These are phyloP conservation scores for Acer saccharum DNA, from an alignment of 345 rosid species.

Conservation along the genomic window DNA sequence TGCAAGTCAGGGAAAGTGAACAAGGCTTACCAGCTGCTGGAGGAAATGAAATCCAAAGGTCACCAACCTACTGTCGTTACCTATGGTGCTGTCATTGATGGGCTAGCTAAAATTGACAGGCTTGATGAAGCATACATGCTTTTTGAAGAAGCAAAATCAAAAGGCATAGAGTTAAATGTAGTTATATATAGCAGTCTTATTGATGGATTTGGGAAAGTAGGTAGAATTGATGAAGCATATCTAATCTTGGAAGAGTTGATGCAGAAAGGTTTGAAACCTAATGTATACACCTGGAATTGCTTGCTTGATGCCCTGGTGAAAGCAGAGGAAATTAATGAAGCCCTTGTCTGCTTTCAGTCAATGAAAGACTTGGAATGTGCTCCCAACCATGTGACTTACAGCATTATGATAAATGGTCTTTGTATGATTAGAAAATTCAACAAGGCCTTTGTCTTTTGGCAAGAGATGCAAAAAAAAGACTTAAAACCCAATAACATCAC, in stretches of 20 bases:
- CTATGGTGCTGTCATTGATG: conserved; percentile 87
- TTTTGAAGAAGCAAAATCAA: conserved; percentile 92
- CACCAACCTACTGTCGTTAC: conserved; percentile 83
- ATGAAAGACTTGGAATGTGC: conserved; percentile 75
- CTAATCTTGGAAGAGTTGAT: conserved; percentile 89
- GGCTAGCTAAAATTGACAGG: conserved; percentile 89
- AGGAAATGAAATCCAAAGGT: conserved; percentile 91
- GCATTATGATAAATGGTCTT: conserved; percentile 85
- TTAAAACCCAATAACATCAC: conserved; percentile 69
- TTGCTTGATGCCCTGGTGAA: conserved; percentile 88
- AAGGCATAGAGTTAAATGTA: conserved; percentile 67
- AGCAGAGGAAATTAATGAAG: conserved; percentile 88
- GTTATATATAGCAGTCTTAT: conserved; percentile 86
- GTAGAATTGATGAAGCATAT: conserved; percentile 96
- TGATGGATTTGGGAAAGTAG: conserved; percentile 96
- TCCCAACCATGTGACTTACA: conserved; percentile 74
- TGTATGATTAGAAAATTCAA: conserved; percentile 84
- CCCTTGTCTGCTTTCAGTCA: conserved; percentile 80
- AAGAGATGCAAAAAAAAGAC: conserved; percentile 90
- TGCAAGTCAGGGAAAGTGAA: conserved; percentile 93
- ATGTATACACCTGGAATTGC: conserved; percentile 90
- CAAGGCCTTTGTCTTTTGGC: conserved; percentile 98
- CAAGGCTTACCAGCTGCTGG: conserved; percentile 89
- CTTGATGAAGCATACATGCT: conserved; percentile 99
- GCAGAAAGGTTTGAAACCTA: conserved; percentile 90